Conservation (phyloP, 345 rosid species). For the Dipteronia sinensis region DNA sequence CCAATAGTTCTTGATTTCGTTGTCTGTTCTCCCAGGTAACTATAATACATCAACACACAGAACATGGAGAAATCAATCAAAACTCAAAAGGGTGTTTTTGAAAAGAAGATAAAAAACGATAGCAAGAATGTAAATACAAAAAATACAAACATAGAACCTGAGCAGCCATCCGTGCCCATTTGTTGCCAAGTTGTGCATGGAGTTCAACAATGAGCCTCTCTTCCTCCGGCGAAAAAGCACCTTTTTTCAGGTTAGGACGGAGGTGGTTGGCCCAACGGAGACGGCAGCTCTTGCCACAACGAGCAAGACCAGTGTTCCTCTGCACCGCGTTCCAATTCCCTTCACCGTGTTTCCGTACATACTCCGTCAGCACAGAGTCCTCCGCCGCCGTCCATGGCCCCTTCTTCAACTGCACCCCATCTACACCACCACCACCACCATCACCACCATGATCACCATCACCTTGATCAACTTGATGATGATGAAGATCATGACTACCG, state of each 20-base stretch:
- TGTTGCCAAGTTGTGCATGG: constrained; percentile 59
- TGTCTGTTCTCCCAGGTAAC: constrained; percentile 79
- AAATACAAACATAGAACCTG: constrained; percentile 33
- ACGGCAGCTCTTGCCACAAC: constrained; percentile 65
- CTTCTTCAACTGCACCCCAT: constrained; percentile 40
- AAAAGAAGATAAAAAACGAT: background rate
- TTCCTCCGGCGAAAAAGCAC: constrained; percentile 52
- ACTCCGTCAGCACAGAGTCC: constrained; percentile 48
- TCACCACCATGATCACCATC: constrained; percentile 26
- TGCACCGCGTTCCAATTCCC: constrained; percentile 71
- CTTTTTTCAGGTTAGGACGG: constrained; percentile 54
- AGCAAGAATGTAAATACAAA: background rate
- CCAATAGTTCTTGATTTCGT: constrained; percentile 80
- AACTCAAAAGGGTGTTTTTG: background rate
- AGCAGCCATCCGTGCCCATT: constrained; percentile 73
- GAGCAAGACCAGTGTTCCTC: constrained; percentile 55
- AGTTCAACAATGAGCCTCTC: constrained; percentile 56
- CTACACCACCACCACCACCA: constrained; percentile 27
- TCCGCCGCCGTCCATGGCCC: constrained; percentile 65
- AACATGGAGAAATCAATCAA: no score
- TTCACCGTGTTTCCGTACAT: constrained; percentile 58
- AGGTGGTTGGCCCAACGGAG: constrained; percentile 66
- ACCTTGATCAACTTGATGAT: constrained; percentile 26
- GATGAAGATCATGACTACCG: background rate
- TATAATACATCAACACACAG: constrained; percentile 1